Base-by-base conservation (phyloP, 2,329 filamentous ascomycete genomes). In the Monilinia vaccinii-corymbosi region DNA sequence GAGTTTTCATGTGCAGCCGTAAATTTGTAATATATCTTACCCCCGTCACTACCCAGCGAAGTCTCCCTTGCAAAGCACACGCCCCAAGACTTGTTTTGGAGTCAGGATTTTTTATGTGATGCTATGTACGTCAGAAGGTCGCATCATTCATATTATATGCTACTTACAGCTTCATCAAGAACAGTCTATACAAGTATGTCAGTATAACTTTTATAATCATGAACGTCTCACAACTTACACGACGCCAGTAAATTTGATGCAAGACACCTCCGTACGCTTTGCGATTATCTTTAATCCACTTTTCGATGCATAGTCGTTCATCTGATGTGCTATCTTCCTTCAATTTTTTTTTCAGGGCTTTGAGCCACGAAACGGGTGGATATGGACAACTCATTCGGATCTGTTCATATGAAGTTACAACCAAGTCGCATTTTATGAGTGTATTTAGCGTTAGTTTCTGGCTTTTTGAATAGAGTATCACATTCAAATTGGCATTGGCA, bases 161-260 rank as follows among this genome's bases (percentile, higher is more conserved):
- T 16, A 45, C 53, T 31, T 31, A 47, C 53, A 36, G 42, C 53
- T 28, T 56, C 53, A 28, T 56, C 53, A 5, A 56, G 42, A n/a
- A 56, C 42, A 32, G 47, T n/a, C 53, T 56, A 32, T 18, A 38
- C 8, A 38, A 25, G n/a, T 34, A 21, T 32, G 42, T 40, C 16
- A 11, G 31, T n/a, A 46, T 25, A 7, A 25, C 1, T 23, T 16
- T 56, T 23, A 45, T 16, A 4, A 21, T 16, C 34, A 13, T 16
- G 34, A 4, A 1, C 2, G 25, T 14, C 31, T 7, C n/a, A 1
- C 3, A 14, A 38, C 53, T 47, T 23, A 56, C 53, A 21, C 53
- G 28, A 11, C 28, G n/a, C 53, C 53, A 56, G 1, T 47, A 11
- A 23, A 56, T 47, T 14, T 38, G 10, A 28, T 56, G 53, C 21